phyloP scores from a whole-genome alignment of 2,329 filamentous ascomycete genomes.

The Basipetospora chlamydospora region DNA sequence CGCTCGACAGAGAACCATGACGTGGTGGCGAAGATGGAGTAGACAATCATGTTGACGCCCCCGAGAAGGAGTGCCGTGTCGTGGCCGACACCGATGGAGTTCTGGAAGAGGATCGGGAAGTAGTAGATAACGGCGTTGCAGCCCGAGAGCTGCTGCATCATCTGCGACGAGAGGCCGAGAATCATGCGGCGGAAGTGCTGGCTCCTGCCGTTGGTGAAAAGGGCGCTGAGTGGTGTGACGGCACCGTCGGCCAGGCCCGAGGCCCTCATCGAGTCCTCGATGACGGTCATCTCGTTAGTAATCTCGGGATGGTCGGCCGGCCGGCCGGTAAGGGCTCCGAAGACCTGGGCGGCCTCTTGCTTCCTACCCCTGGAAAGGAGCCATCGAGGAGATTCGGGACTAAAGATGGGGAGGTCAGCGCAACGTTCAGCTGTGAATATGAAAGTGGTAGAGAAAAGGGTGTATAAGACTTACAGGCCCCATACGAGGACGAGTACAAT shows the following conservation, averaged over 20 bases:
- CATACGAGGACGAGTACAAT: constrained; percentile 26
- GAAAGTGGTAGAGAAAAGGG: too few relatives aligned
- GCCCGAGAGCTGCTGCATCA: constrained; percentile 48
- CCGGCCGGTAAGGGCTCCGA: constrained; percentile 16
- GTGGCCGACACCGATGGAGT: constrained; percentile 23
- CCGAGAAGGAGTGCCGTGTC: constrained; percentile 36
- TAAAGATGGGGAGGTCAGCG: constrained; percentile 30
- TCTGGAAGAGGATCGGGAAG: constrained; percentile 42
- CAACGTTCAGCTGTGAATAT: constrained; percentile 20
- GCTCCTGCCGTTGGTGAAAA: constrained; percentile 47
- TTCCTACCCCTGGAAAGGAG: constrained; percentile 31
- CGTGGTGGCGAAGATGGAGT: constrained; percentile 29
- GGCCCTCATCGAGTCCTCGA: constrained; percentile 13
- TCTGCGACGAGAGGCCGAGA: constrained; percentile 41
- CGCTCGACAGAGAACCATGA: constrained; percentile 24
- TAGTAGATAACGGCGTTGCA: constrained; percentile 49
- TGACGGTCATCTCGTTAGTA: neutral
- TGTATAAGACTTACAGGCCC: constrained; percentile 18
- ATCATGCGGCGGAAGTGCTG: constrained; percentile 52
- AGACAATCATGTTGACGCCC: constrained; percentile 32
- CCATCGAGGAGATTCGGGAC: constrained; percentile 32
- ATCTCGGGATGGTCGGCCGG: neutral
- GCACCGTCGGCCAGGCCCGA: constrained; percentile 20
- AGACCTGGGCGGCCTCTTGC: constrained; percentile 21
- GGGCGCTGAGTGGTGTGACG: constrained; percentile 28